Evolutionary conservation across 768 basidiomycete genomes (phyloP), one percentile per base, ranked within the genome.

Genomic region (Lactifluus echinatus): DNA sequence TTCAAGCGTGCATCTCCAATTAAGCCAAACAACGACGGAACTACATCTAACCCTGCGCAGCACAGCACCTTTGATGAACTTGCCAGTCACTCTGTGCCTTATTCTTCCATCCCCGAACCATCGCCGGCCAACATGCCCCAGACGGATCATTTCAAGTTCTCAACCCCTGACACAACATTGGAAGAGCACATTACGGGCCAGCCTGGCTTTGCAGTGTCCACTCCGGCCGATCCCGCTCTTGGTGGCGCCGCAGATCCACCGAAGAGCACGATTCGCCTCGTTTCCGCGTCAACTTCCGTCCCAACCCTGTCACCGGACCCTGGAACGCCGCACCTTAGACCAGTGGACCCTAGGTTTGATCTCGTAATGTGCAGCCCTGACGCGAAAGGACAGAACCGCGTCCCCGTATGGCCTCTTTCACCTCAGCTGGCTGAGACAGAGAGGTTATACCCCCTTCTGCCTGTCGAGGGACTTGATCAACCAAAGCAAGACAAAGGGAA

Each of bases 331-430:
- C 79, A 77, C 51, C 76, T 91, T 3, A 75, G 79, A 60, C 82
- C 87, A 0, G 82, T 84, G 65, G 70, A 78, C 45, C 86, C 87
- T 2, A 74, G 75, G 10, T 89, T 87, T 62, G 86, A 89, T 60
- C 73, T 89, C 28, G 76, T 79, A 19, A 73, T 84, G 61, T 79
- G 74, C 23, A 83, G 80, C 44, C 87, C 84, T 0, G 64, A 68
- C 4, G 65, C 57, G 3, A 44, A 60, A 12, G 61, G 50, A 3
- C 53, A 59, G 6, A 46, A 55, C 28, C 11, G 64, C 1, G 62
- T 70, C 15, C 67, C 68, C 48, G 66, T 72, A 61, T 76, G 77
- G 74, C 76, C 78, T 1, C 65, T 73, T 29, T 74, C 78, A 0
- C 77, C 68, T 34, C 55, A 64, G 26, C 59, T n/a, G n/a, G n/a